Evolutionary conservation across 441 rosid genomes (phyloP).

Genomic region (Jatropha multifida): DNA sequence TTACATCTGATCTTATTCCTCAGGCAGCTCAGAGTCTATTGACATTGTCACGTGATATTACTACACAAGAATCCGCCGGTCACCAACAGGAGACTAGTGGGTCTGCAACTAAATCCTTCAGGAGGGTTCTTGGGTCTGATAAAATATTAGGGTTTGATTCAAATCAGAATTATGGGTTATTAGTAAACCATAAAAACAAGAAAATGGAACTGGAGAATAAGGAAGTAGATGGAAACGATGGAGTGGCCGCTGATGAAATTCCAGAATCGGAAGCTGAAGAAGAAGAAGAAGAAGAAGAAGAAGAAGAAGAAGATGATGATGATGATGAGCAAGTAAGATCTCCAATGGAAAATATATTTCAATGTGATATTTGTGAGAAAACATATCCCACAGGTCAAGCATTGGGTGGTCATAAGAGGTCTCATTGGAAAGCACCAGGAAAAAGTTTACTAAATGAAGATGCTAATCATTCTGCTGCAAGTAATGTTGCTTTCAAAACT

Average conservation of each 20-base stretch:
- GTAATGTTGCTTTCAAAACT: background rate
- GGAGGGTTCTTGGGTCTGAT: background rate
- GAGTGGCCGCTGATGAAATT: background rate
- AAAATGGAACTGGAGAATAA: no score
- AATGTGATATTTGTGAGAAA: slow-evolving; percentile 46
- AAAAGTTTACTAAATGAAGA: slow-evolving; percentile 2
- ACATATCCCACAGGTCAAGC: slow-evolving; percentile 55
- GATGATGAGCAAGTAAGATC: background rate
- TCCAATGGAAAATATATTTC: background rate
- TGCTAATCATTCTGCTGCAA: background rate
- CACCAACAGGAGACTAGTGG: background rate
- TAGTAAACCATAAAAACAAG: no score
- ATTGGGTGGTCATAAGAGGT: slow-evolving; percentile 58
- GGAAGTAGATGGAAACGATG: no score
- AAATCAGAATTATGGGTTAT: no score
- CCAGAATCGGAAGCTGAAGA: background rate
- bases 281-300: background rate
- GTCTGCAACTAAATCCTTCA: background rate
- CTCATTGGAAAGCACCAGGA: slow-evolving; percentile 41
- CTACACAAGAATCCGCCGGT: background rate
- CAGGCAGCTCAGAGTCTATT: slow-evolving; percentile 11
- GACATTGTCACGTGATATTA: background rate
- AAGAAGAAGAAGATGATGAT: background rate
- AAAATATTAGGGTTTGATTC: no score
- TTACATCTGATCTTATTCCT: background rate